Evolutionary conservation across 179 eudicot genomes (phyloP).

Genomic region (Amaranthus tricolor): DNA sequence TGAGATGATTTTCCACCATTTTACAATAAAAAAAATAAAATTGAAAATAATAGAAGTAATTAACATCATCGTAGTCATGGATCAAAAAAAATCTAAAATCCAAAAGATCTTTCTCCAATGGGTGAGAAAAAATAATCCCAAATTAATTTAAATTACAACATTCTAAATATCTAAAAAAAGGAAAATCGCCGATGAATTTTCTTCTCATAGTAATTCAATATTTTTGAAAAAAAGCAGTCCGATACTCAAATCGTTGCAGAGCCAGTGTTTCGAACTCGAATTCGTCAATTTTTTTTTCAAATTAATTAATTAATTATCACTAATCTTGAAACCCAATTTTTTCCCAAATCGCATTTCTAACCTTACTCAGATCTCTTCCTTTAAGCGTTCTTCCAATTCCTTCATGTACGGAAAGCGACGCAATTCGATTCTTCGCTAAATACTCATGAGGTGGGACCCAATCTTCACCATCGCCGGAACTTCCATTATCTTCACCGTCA

Average conservation of each 20-base stretch:
- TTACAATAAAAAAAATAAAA: background rate
- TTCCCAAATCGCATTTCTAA: constrained; percentile 73
- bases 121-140: too few relatives aligned
- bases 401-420: constrained; percentile 64
- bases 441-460: constrained; percentile 74
- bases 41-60: background rate
- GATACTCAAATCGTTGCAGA: too few relatives aligned
- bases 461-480: constrained; percentile 25
- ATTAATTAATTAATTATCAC: background rate
- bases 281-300: background rate
- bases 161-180: too few relatives aligned
- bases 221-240: too few relatives aligned
- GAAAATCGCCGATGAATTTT: too few relatives aligned
- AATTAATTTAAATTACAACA: too few relatives aligned
- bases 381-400: constrained; percentile 66
- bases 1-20: background rate
- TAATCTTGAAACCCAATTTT: constrained; percentile 70
- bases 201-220: too few relatives aligned
- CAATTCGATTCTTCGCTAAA: constrained; percentile 51
- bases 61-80: background rate
- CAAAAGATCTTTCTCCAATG: too few relatives aligned
- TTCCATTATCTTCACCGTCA: constrained; percentile 29
- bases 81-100: too few relatives aligned
- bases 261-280: too few relatives aligned
- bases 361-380: constrained; percentile 70